A percentile compares a stretch with the other conserved stretches of the same genome.
Evolutionary conservation across 192 early-diverging fungal species (phyloP).

Genomic region (Linderina pennispora): DNA sequence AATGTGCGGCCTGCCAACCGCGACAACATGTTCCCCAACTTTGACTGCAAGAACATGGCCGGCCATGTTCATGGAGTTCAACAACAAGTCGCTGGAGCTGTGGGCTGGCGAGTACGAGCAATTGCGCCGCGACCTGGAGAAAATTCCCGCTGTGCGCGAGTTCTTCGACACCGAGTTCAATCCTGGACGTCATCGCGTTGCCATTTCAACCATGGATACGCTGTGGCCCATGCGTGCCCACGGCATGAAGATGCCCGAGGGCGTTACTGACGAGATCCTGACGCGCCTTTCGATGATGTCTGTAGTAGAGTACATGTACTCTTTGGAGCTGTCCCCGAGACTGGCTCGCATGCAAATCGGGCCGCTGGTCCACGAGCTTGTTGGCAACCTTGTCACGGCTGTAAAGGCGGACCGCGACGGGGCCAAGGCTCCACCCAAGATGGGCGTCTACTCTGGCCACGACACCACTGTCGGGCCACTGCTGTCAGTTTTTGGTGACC

Average conservation of each 20-base stretch:
- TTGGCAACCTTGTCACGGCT: constrained; percentile 14
- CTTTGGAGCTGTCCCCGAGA: constrained; percentile 8
- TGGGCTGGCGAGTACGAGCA: constrained; percentile 9
- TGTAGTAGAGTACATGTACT: constrained; percentile 16
- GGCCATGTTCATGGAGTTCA: constrained; percentile 9
- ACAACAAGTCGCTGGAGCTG: neutral
- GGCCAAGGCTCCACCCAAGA: constrained; percentile 7
- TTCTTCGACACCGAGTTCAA: constrained; percentile 6
- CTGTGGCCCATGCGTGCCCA: constrained; percentile 19
- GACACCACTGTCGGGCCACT: constrained; percentile 42
- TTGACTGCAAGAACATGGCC: constrained; percentile 21
- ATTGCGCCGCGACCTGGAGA: constrained; percentile 17
- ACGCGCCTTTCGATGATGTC: constrained; percentile 11
- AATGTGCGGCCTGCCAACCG: constrained; percentile 23
- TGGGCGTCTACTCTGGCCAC: constrained; percentile 45
- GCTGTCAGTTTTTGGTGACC: constrained; percentile 25
- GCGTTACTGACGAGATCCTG: constrained; percentile 19
- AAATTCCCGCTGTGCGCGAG: constrained; percentile 12
- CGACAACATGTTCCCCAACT: constrained; percentile 25
- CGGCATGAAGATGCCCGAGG: constrained; percentile 21
- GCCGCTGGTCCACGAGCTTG: constrained; percentile 23
- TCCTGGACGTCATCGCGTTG: neutral
- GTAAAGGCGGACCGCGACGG: constrained; percentile 31
- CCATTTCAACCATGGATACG: constrained; percentile 17
- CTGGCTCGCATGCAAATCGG: constrained; percentile 34